Percentiles rank a stretch among this genome's conserved stretches.
phyloP scores from a whole-genome alignment of 192 early-diverging fungal genomes.

The Thoreauomyces humboldtii region DNA sequence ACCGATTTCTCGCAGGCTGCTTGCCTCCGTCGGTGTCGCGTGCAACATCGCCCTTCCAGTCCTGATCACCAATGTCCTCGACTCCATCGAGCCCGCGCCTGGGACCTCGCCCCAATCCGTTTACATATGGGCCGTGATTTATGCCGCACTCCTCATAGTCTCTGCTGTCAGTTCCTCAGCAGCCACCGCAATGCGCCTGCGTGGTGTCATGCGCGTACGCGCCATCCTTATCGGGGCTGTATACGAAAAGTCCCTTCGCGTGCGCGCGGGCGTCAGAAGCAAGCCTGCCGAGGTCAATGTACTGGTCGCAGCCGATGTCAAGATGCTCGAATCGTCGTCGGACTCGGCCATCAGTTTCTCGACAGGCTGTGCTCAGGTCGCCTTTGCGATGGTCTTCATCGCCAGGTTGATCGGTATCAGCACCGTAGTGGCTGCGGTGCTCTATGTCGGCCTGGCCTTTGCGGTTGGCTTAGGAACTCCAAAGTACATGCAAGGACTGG shows the following conservation, averaged over 20 bases:
- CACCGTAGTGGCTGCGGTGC: constrained; percentile 4
- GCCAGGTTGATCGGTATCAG: neutral
- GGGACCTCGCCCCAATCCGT: neutral
- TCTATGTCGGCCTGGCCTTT: constrained; percentile 1
- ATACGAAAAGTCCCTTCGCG: constrained; percentile 26
- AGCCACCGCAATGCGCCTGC: neutral
- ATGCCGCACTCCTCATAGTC: neutral
- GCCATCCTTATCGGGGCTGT: constrained; percentile 24
- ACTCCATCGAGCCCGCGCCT: neutral
- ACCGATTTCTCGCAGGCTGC: no score
- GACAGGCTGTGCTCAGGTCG: neutral
- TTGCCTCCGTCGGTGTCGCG: neutral
- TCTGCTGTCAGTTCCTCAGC: neutral
- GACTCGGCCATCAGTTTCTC: neutral
- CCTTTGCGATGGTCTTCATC: neutral
- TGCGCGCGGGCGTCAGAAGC: constrained; percentile 7
- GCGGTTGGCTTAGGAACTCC: neutral
- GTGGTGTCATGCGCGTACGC: neutral
- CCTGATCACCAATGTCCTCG: neutral
- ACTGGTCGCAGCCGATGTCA: neutral
- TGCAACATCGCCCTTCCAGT: neutral
- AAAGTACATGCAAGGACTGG: neutral
- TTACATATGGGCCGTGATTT: neutral
- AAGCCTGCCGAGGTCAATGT: neutral
- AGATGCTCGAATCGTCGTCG: neutral